Evolutionary conservation across 1,284 basidiomycete genomes (phyloP).

Genomic region (Puccinia triticina): DNA sequence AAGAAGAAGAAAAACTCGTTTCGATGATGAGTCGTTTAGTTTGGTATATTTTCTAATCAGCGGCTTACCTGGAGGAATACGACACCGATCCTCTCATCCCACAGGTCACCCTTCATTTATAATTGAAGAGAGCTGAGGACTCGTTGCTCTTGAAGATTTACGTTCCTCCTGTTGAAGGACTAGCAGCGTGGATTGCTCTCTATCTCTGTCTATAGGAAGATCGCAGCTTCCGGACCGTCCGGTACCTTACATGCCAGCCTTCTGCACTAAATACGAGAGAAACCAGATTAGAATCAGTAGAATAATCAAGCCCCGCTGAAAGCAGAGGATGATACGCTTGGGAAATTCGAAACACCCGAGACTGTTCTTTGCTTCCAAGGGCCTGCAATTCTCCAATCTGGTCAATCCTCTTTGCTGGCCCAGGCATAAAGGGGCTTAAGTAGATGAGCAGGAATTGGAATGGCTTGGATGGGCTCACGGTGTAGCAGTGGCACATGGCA

Average conservation of each 20-base stretch:
- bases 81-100: not conserved
- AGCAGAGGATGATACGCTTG: not conserved
- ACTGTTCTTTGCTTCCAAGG: too few relatives aligned
- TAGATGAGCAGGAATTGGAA: conserved; percentile 4
- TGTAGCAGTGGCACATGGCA: not conserved
- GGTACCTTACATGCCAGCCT: not conserved
- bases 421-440: not conserved
- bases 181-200: not conserved
- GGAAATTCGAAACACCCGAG: not conserved
- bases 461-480: not conserved
- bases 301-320: not conserved
- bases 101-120: not conserved
- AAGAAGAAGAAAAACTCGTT: not conserved
- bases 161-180: not conserved
- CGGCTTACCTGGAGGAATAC: too few relatives aligned
- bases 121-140: not conserved
- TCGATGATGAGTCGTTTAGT: not conserved
- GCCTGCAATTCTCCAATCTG: too few relatives aligned
- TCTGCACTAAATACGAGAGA: not conserved
- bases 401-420: too few relatives aligned
- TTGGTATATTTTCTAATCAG: too few relatives aligned
- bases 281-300: not conserved
- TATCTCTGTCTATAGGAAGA: conserved; percentile 1
- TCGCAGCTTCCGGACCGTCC: not conserved
- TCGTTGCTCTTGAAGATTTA: not conserved